These are phyloP conservation scores for Clonostachys rosea DNA, from an alignment of 2,329 filamentous ascomycete species.

Conservation along the genomic window DNA sequence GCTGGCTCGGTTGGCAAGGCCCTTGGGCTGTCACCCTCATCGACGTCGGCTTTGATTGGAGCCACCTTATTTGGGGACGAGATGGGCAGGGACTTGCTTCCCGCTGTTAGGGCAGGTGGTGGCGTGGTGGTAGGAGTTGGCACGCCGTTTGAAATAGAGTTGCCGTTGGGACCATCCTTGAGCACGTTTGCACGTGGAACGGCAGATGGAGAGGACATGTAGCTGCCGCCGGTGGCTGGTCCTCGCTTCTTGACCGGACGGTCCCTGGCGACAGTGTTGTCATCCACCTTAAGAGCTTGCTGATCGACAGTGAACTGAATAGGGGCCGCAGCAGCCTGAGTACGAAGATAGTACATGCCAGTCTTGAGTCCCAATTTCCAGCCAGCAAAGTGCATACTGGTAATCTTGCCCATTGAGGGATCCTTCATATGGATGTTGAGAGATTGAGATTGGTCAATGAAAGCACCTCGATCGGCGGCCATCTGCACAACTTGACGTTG, in stretches of 20 bases:
- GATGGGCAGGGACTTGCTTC: constrained; percentile 34
- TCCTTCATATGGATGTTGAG: constrained; percentile 99
- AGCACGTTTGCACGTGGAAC: constrained; percentile 61
- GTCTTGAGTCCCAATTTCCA: constrained; percentile 99
- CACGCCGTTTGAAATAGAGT: constrained; percentile 48
- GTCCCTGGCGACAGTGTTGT: constrained; percentile 70
- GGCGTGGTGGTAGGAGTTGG: constrained; percentile 67
- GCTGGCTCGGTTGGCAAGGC: constrained; percentile 68
- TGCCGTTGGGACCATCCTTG: constrained; percentile 39
- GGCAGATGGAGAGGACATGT: constrained; percentile 53
- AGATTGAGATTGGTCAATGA: constrained; percentile 98
- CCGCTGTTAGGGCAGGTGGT: constrained; percentile 36
- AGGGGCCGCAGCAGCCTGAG: constrained; percentile 91
- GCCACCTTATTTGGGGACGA: constrained; percentile 58
- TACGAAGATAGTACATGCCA: constrained; percentile 99
- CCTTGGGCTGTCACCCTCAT: constrained; percentile 76
- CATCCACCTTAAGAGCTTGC: constrained; percentile 82
- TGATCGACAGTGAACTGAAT: constrained; percentile 99
- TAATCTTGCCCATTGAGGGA: constrained; percentile 99
- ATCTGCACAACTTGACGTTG: constrained; percentile 95
- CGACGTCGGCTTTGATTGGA: constrained; percentile 71
- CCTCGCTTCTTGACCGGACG: constrained; percentile 65
- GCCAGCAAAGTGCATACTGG: constrained; percentile 97
- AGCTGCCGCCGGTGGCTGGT: constrained; percentile 47
- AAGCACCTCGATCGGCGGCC: constrained; percentile 96